Percentiles rank a stretch among this genome's conserved stretches.
phyloP scores from a whole-genome alignment of 2,329 filamentous ascomycete species.

The Paraphaeosphaeria minitans region DNA sequence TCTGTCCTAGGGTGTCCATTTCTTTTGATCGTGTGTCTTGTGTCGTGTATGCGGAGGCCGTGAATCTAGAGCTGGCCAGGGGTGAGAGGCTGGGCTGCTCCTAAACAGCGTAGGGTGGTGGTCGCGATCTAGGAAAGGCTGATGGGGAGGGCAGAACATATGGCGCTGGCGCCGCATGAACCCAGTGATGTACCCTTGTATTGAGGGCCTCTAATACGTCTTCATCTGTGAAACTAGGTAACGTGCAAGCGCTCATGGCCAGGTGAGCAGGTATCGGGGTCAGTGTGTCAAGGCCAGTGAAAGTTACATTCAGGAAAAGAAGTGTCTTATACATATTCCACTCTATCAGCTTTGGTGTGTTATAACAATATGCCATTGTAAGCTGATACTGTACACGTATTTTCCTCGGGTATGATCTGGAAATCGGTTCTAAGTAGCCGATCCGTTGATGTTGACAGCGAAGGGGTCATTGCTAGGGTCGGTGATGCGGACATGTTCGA shows the following conservation, averaged over 20 bases:
- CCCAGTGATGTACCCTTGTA: not conserved
- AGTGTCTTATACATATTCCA: not conserved
- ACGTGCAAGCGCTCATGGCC: not conserved
- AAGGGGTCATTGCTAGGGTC: conserved; percentile 62
- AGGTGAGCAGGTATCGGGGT: not conserved
- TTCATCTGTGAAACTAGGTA: not conserved
- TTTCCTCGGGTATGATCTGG: not conserved
- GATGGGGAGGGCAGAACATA: not conserved
- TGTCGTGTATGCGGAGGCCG: too few species aligned
- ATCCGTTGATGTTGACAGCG: conserved; percentile 15
- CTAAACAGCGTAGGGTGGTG: not conserved
- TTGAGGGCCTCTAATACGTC: not conserved
- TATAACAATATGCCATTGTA: not conserved
- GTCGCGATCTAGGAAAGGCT: not conserved
- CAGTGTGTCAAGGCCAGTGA: not conserved
- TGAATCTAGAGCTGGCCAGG: not conserved
- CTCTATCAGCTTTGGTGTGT: too few species aligned
- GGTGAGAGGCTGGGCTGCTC: not conserved
- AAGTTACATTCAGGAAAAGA: not conserved
- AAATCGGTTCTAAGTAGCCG: not conserved
- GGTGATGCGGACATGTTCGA: conserved; percentile 62
- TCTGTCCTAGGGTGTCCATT: not conserved
- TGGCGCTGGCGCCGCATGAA: not conserved
- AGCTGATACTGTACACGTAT: not conserved
- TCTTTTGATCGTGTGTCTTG: not conserved